Evolutionary conservation across 345 rosid species (phyloP), one percentile per base, ranked within the genome.

Genomic region (Citrus reticulata): DNA sequence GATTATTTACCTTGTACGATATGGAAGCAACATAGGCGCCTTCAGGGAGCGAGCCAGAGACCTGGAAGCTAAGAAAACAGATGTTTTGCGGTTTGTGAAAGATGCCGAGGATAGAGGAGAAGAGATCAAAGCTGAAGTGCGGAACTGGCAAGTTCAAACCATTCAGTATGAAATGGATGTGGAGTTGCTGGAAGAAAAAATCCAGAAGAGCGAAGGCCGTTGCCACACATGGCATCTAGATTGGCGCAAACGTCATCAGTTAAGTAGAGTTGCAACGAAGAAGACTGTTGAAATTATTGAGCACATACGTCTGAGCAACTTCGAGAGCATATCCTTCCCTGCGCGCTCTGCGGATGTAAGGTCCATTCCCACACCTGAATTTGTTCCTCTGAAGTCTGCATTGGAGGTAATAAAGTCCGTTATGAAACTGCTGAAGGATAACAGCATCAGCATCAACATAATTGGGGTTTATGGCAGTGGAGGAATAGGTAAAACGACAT

Each of bases 41-140:
- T 27, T 70, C 9, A n/a, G 4, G 29, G 3, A 24, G 37, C 35
- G 37, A 25, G 73, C n/a, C 14, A 27, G 73, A 27, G 73, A 25
- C 1, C 34, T 70, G 49, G 73, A 46, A n/a, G 59, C 73, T n/a
- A 19, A 14, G 35, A 27, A 70, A 39, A 46, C 4, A 7, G 73
- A 70, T 42, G 14, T 70, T 70, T 37, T 11, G 20, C 8, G n/a
- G 59, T 25, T 0, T 10, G n/a, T 70, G 59, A 7, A 70, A 14
- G 73, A 5, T 14, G 73, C 73, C 34, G 7, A 46, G 7, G 17
- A 0, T 4, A 70, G 49, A 25, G 59, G 59, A 25, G 73, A 70
- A 70, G 73, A 42, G 73, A 70, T 70, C 73, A 46, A 25, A 25
- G 58, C 59, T 25, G 73, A 46, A 25, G 73, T 70, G 7, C 59